Base-by-base conservation (phyloP, 495 filamentous ascomycete species). In the Daldinia loculata region DNA sequence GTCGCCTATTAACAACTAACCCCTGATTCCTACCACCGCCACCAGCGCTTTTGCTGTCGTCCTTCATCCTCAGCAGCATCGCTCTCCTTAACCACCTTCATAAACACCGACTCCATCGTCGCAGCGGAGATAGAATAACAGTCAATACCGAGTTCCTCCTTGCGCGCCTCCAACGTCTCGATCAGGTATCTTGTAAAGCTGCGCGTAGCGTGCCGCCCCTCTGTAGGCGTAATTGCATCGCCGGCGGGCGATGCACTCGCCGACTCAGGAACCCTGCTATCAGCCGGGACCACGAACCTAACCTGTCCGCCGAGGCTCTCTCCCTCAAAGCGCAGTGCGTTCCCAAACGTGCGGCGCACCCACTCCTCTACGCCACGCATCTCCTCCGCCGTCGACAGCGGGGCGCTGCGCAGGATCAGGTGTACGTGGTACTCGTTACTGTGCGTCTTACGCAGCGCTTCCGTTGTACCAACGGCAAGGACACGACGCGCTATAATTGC, bases 91-190 rank as follows among this genome's bases (percentile, higher is more conserved):
- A 92, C 89, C 72, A 93, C 90, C 51, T 79, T 86, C 78, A 93
- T 80, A 76, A 93, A 93, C 1, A 93, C 90, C 72, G 92, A 89
- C 79, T 93, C 91, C 69, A 93, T 80, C 6, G 89, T 92, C 29
- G 89, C 90, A 64, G 88, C 89, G 17, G 84, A 87, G 50, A 92
- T 88, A 41, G 86, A 88, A 72, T 91, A 93, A 75, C 89, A 88
- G 74, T 89, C 87, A 11, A 92, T 78, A 0, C 89, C 89, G 30
- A 92, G 71, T 22, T 79, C 79, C 45, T 84, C 79, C 73, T 90
- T 90, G 51, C 83, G 75, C 62, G 78, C 80, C 74, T 93, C 91
- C 4, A 94, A 80, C 38, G 80, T 76, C 36, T 84, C 84, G 69
- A 93, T 92, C 24, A 92, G 78, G 1, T 84, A 80, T 7, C 88